A percentile compares a stretch with the other conserved stretches of the same genome.
These are phyloP conservation scores for Penicillium turbatum DNA, from an alignment of 495 filamentous ascomycete genomes.

Conservation along the genomic window DNA sequence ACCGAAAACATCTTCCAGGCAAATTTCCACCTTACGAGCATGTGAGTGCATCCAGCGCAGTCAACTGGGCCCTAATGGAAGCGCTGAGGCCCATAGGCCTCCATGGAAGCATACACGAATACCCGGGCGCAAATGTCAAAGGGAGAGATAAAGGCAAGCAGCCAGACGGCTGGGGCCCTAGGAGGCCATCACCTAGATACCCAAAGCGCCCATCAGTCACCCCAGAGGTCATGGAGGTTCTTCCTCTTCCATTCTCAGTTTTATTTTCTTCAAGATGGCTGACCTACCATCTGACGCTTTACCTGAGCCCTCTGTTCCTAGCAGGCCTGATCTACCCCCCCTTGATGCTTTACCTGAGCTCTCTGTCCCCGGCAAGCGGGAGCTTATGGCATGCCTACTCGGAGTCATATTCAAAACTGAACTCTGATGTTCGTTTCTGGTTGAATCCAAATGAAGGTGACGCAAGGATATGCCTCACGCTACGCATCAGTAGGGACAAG, in stretches of 20 bases:
- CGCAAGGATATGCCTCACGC: background rate
- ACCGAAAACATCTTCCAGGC: background rate
- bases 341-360: no score
- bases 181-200: background rate
- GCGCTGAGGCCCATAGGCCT: background rate
- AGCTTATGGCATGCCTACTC: no score
- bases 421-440: constrained; percentile 4
- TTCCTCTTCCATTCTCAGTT: no score
- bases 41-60: background rate
- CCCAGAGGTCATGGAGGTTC: no score
- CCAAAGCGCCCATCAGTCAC: background rate
- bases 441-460: background rate
- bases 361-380: no score
- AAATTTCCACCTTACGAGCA: background rate
- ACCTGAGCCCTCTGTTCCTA: no score
- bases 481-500: constrained; percentile 75
- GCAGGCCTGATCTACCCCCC: no score
- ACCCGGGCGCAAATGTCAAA: background rate
- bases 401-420: constrained; percentile 1
- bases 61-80: background rate
- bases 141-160: background rate
- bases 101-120: background rate
- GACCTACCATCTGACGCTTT: no score
- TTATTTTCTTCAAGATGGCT: no score
- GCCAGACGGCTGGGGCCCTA: background rate